Evolutionary conservation across 306 rosid species (phyloP), one percentile per base, ranked within the genome.

Genomic region (Medicago ruthenica): DNA sequence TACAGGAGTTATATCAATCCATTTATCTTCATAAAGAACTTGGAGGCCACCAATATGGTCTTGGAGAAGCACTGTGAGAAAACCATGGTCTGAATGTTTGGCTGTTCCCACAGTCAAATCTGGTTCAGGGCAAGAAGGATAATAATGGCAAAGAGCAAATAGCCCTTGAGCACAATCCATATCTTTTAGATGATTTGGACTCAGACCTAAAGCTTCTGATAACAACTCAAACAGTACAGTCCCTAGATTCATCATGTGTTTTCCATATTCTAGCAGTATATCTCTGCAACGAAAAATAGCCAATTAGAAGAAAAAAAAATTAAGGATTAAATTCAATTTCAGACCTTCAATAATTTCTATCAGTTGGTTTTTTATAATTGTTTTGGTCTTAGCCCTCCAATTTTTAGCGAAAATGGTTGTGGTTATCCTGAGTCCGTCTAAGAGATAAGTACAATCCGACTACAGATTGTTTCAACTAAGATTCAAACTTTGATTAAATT

Each of bases 41-140:
- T 82, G 86, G 13, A 82, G 83, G 9, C 86, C 83, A 41, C 83
- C 86, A 17, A 82, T 51, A 12, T 67, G 76, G 4, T 82, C 86
- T n/a, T 82, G 86, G 3, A 77, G 85, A 78, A 82, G 77, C 14
- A 82, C 42, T 14, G 82, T 77, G 69, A 82, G 40, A 13, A 82
- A 82, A 48, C n/a, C n/a, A 73, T n/a, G 18, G 18, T 82, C 86
- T n/a, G 77, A 14, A 36, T 78, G 83, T 9, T 41, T 31, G 18
- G 57, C 40, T 40, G 16, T 31, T 59, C 86, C 82, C 31, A 82
- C 1, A 8, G 83, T 82, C 40, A 78, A 16, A 13, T 82, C 18
- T 15, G 83, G 86, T 67, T 82, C 76, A 15, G 80, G 86, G 34
- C 86, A 82, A 6, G 83, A 36, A 15, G 86, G 86, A 18, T 82